Conservation (phyloP, 75 land plant genomes). For the Ceratopteris richardii region DNA sequence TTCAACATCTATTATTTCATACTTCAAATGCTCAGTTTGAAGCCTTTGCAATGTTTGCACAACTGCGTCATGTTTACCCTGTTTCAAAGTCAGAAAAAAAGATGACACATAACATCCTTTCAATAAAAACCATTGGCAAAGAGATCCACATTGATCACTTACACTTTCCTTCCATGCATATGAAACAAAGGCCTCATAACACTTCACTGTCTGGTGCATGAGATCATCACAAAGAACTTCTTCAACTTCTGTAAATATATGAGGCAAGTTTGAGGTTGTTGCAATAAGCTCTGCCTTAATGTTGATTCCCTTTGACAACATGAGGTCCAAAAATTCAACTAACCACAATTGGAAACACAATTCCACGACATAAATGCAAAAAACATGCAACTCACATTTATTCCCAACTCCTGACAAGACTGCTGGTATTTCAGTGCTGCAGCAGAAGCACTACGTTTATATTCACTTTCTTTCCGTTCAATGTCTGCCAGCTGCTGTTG, state of each 20-base stretch:
- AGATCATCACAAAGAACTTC: constrained; percentile 46
- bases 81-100: not conserved
- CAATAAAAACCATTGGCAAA: no score
- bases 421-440: constrained; percentile 83
- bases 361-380: not conserved
- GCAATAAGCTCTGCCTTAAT: constrained; percentile 68
- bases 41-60: not conserved
- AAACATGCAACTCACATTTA: constrained; percentile 7
- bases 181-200: constrained; percentile 56
- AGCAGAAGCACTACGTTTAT: constrained; percentile 69
- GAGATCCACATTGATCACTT: no score
- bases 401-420: constrained; percentile 88
- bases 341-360: not conserved
- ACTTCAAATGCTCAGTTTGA: not conserved
- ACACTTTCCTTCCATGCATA: constrained; percentile 34
- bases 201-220: constrained; percentile 54
- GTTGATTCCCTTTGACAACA: constrained; percentile 49
- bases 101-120: not conserved
- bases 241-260: constrained; percentile 49
- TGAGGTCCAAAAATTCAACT: not conserved
- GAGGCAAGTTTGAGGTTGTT: constrained; percentile 64
- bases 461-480: constrained; percentile 88
- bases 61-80: constrained; percentile 8
- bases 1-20: not conserved
- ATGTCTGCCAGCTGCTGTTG: constrained; percentile 88